A percentile compares a stretch with the other conserved stretches of the same genome.
These are phyloP conservation scores for Lyophyllum atratum DNA, from an alignment of 768 basidiomycete genomes.

Conservation along the genomic window DNA sequence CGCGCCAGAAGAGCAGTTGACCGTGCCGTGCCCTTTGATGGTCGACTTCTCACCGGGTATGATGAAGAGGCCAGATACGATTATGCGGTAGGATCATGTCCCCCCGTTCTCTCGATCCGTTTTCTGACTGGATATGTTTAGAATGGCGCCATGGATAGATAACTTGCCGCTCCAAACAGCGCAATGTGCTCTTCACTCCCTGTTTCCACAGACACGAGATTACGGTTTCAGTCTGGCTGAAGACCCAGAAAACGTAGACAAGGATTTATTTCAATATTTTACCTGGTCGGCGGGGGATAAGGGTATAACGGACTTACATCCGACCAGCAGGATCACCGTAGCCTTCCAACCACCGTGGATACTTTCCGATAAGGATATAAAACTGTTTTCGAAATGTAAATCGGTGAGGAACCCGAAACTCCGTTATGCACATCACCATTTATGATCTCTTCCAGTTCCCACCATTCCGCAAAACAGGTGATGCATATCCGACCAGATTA, in stretches of 20 bases:
- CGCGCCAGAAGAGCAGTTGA: conserved; percentile 37
- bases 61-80: conserved; percentile 40
- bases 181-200: conserved; percentile 46
- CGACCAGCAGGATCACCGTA: conserved; percentile 36
- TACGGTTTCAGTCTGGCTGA: conserved; percentile 42
- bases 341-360: conserved; percentile 67
- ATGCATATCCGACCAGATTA: conserved; percentile 29
- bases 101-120: neutral
- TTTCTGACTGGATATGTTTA: conserved; percentile 21
- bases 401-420: conserved; percentile 31
- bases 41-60: conserved; percentile 33
- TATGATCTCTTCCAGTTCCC: conserved; percentile 36
- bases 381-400: conserved; percentile 49
- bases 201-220: conserved; percentile 40
- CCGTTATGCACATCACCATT: conserved; percentile 6
- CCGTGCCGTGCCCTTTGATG: conserved; percentile 42
- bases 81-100: conserved; percentile 37
- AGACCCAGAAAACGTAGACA: conserved; percentile 34
- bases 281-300: conserved; percentile 35
- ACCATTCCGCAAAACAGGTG: conserved; percentile 31
- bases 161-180: conserved; percentile 53
- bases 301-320: neutral
- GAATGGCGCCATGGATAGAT: conserved; percentile 51
- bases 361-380: conserved; percentile 53
- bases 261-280: conserved; percentile 45